Conservation (phyloP, 129 eudicot genomes). For the Solidago caesia region DNA sequence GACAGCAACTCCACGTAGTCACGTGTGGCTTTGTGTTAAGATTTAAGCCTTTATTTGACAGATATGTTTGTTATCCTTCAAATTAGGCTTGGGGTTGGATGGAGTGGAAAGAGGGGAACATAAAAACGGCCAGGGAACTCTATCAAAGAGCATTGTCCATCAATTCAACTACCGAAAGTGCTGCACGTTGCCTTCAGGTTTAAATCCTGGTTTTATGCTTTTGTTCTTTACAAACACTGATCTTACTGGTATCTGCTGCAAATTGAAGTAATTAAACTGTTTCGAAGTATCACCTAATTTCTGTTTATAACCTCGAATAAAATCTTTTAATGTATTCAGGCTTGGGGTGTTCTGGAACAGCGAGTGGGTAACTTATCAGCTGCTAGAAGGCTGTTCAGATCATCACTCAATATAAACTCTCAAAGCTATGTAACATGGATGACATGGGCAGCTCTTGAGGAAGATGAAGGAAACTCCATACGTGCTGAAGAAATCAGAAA, state of each 20-base stretch:
- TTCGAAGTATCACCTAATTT: not conserved
- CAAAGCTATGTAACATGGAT: slow-evolving; percentile 98
- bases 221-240: not conserved
- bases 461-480: slow-evolving; percentile 81
- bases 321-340: slow-evolving; percentile 41
- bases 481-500: slow-evolving; percentile 98
- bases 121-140: slow-evolving; percentile 69
- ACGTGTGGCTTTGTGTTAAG: not conserved
- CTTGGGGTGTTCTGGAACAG: slow-evolving; percentile 98
- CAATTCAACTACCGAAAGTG: slow-evolving; percentile 71
- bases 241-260: not conserved
- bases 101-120: slow-evolving; percentile 99
- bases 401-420: slow-evolving; percentile 81
- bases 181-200: slow-evolving; percentile 98
- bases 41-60: slow-evolving; percentile 4
- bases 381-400: slow-evolving; percentile 85
- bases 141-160: slow-evolving; percentile 74
- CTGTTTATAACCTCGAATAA: slow-evolving; percentile 5
- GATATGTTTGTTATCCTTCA: not conserved
- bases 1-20: not conserved
- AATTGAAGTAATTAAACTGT: not conserved
- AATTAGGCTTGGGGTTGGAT: slow-evolving; percentile 99
- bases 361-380: slow-evolving; percentile 82
- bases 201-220: not conserved
- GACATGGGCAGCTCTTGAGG: slow-evolving; percentile 97